phyloP scores from a whole-genome alignment of 805 yeast species.

The Tetrapisispora arboricola region DNA sequence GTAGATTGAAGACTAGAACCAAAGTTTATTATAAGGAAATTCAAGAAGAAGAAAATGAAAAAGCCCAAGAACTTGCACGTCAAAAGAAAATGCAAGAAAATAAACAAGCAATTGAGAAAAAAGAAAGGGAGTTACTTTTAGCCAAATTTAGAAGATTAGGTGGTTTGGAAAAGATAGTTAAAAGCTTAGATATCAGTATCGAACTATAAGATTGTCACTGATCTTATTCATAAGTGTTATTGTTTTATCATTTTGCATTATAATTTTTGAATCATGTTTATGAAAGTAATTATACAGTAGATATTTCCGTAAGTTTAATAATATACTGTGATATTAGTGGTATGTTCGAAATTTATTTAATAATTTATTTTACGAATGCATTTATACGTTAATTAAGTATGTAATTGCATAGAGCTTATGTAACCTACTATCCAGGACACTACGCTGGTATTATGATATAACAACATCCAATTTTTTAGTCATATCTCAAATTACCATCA shows the following conservation, averaged over 20 bases:
- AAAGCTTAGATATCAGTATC: neutral
- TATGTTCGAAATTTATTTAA: neutral
- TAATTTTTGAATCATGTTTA: neutral
- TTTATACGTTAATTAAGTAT: neutral
- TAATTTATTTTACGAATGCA: neutral
- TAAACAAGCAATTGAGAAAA: constrained; percentile 35
- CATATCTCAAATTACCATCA: no score
- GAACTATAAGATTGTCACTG: neutral
- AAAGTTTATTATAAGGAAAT: constrained; percentile 60
- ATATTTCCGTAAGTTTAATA: constrained; percentile 1
- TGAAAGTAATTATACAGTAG: neutral
- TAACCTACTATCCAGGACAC: no score
- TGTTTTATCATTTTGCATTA: neutral
- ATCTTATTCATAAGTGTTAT: neutral
- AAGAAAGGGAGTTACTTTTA: constrained; percentile 36
- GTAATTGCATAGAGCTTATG: neutral
- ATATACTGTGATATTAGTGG: neutral
- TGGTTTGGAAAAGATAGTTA: constrained; percentile 42
- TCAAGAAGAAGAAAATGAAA: constrained; percentile 47
- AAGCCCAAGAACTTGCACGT: constrained; percentile 45
- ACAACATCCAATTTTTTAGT: no score
- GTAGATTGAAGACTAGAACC: constrained; percentile 80
- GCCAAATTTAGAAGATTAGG: constrained; percentile 52
- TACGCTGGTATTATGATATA: no score
- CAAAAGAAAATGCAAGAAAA: constrained; percentile 33